phyloP scores from a whole-genome alignment of 208 protist genomes.

The Acanthamoeba sp. region DNA sequence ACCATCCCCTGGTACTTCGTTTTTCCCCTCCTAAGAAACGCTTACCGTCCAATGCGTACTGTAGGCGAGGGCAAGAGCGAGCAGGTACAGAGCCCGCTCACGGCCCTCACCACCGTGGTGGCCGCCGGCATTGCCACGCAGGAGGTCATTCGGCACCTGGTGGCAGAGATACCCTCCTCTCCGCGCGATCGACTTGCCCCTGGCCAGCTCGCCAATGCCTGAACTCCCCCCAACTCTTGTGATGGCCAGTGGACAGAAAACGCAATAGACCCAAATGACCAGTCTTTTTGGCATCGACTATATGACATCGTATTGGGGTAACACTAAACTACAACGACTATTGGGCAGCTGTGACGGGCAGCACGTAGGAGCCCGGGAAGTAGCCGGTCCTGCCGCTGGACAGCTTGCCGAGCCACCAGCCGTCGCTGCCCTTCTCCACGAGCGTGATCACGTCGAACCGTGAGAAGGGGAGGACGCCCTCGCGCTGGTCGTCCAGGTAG shows the following conservation, averaged over 20 bases:
- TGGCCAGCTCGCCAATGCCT: not conserved
- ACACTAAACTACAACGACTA: not conserved
- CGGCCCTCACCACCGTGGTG: not conserved
- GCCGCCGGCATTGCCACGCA: not conserved
- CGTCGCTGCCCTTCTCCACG: not conserved
- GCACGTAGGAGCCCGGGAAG: slow-evolving; percentile 42
- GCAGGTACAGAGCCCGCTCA: not conserved
- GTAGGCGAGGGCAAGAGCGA: not conserved
- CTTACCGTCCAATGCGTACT: too few species aligned
- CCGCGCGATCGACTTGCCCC: too few species aligned
- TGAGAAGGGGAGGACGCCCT: not conserved
- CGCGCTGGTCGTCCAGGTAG: slow-evolving; percentile 14
- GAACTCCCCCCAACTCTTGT: not conserved
- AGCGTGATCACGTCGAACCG: slow-evolving; percentile 1
- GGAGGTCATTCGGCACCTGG: not conserved
- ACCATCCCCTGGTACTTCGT: not conserved
- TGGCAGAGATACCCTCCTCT: not conserved
- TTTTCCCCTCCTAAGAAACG: not conserved
- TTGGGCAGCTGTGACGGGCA: not conserved
- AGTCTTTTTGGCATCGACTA: too few species aligned
- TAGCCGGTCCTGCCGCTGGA: not conserved
- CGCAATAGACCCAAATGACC: too few species aligned
- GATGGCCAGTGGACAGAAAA: not conserved
- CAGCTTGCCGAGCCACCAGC: not conserved
- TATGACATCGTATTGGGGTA: too few species aligned